These are phyloP conservation scores for Solanum neorickii DNA, from an alignment of 257 asterid species.

Conservation along the genomic window DNA sequence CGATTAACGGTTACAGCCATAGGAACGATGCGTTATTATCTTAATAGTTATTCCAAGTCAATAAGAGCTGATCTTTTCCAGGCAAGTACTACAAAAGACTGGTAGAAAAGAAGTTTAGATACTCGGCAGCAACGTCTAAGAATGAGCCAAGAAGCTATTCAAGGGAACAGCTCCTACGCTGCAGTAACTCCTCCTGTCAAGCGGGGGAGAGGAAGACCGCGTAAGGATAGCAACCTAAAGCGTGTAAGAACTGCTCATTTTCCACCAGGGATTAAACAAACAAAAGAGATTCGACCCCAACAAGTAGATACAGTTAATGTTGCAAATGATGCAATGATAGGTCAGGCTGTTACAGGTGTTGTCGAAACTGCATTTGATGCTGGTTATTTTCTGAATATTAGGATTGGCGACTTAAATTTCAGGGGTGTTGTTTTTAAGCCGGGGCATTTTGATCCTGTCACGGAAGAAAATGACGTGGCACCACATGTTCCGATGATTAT, in stretches of 20 bases:
- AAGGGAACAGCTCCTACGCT: constrained; percentile 6
- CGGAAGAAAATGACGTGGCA: constrained; percentile 73
- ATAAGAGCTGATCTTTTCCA: not conserved
- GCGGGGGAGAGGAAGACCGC: constrained; percentile 34
- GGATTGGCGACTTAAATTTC: constrained; percentile 55
- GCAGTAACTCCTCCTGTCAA: constrained; percentile 11
- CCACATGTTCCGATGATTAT: constrained; percentile 65
- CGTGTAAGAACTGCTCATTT: constrained; percentile 7
- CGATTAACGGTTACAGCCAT: not conserved
- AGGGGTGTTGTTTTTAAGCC: constrained; percentile 86
- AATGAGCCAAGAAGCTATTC: constrained; percentile 29
- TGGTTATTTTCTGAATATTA: constrained; percentile 66
- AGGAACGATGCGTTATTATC: not conserved
- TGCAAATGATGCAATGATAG: constrained; percentile 31
- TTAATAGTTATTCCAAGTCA: not conserved
- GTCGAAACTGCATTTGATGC: constrained; percentile 81
- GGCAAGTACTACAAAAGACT: not conserved
- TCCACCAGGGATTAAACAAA: constrained; percentile 39
- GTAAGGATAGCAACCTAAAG: constrained; percentile 25
- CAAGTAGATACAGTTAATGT: constrained; percentile 6
- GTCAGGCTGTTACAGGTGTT: constrained; percentile 73
- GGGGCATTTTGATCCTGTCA: constrained; percentile 59
- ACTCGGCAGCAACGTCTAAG: not conserved
- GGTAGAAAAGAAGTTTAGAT: not conserved
- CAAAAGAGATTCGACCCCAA: constrained; percentile 15